These are phyloP conservation scores for Coriaria nepalensis DNA, from an alignment of 306 rosid genomes.

Conservation along the genomic window DNA sequence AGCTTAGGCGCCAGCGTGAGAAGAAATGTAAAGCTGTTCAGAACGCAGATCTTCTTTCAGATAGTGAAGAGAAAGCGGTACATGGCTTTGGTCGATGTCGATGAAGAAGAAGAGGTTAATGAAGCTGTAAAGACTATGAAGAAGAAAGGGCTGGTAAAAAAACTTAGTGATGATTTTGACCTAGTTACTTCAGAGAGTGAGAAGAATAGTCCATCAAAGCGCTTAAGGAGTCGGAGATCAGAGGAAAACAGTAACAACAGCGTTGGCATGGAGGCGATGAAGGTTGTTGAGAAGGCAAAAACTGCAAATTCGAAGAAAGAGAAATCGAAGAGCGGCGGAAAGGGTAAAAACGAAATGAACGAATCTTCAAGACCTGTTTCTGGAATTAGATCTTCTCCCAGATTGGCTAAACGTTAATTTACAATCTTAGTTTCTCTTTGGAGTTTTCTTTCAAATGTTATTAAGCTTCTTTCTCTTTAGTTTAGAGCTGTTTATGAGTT, in stretches of 20 bases:
- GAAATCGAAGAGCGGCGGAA: slow-evolving; percentile 11
- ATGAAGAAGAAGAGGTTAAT: slow-evolving; percentile 9
- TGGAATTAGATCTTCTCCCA: slow-evolving; percentile 38
- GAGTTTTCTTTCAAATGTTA: too few relatives aligned
- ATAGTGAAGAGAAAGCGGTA: slow-evolving; percentile 31
- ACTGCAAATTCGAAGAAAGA: slow-evolving; percentile 16
- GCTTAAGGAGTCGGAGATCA: slow-evolving; percentile 14
- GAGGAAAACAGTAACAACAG: slow-evolving; percentile 12
- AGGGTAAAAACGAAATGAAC: neutral
- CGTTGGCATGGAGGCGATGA: slow-evolving; percentile 18
- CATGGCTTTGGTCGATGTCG: slow-evolving; percentile 23
- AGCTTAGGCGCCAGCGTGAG: slow-evolving; percentile 48
- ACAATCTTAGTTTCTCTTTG: too few relatives aligned
- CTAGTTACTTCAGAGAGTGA: slow-evolving; percentile 41
- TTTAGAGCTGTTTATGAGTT: too few relatives aligned
- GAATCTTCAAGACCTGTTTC: slow-evolving; percentile 11
- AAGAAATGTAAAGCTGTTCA: slow-evolving; percentile 14
- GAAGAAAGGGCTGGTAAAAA: slow-evolving; percentile 55
- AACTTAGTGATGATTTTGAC: slow-evolving; percentile 70
- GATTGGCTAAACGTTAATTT: slow-evolving; percentile 28
- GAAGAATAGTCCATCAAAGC: neutral
- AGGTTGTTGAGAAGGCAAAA: slow-evolving; percentile 20
- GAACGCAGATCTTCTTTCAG: neutral
- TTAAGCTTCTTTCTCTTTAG: too few relatives aligned
- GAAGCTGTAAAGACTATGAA: neutral